Base-by-base conservation (phyloP, 176 grass and related monocot genomes). In the Aegilops speltoides region DNA sequence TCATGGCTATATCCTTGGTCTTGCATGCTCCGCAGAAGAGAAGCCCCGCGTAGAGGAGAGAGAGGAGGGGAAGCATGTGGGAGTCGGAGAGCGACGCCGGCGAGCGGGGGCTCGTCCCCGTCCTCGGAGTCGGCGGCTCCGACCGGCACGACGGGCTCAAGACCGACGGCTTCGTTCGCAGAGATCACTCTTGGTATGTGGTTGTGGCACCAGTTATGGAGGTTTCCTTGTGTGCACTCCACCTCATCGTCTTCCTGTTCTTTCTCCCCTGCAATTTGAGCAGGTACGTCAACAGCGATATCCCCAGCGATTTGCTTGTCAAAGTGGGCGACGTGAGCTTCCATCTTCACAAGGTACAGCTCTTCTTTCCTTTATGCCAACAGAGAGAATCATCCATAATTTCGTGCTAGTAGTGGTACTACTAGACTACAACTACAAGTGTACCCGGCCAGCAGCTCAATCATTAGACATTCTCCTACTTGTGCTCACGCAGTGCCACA, bases 261-360 rank as follows among this genome's bases (percentile, higher is more conserved):
- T 52, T 52, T 52, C 72, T 62, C 43, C 43, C 25, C 26, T 10
- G 70, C 82, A 10, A 59, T 54, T 78, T 85, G 86, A 66, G 63
- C 83, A 99, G 97, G 90, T 91, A 91, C 69, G 90, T 96, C 13
- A 93, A 95, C 84, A 99, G 94, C 17, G 97, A 96, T 29, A 99
- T 99, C 61, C 97, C 97, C 32, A 99, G 94, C 79, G 90, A 99
- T 93, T 89, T 96, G 87, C 90, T 99, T 13, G 83, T 94, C 68
- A 93, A 83, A 88, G 92, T 99, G 45, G 92, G 88, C 68, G 92
- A 84, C 28, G 70, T 88, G 66, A 96, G 89, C 92, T 99, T 99
- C 89, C 92, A 96, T 84, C 92, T 99, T 83, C 97, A 99, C 92
- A 99, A 96, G 97, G 97, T 91, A 89, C 10, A 16, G 3, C 10